Evolutionary conservation across 129 eudicot genomes (phyloP), one percentile per base, ranked within the genome.

Genomic region (Mikania micrantha): DNA sequence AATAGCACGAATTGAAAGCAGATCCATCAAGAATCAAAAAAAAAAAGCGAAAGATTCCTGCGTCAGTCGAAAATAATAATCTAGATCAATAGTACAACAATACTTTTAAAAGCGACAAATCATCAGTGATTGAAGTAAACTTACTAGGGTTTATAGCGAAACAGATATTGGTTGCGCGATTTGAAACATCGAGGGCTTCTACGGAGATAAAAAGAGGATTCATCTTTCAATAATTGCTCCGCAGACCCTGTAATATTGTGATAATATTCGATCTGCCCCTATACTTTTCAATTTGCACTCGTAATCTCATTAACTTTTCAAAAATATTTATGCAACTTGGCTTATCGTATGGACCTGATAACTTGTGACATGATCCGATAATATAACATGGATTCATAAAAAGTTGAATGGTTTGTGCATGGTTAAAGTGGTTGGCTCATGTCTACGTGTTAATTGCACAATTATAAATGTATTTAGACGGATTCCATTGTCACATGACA

Each of bases 101-200:
- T 4, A 25, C 17, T 27, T 53, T 4, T 17, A 45, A 45, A 45
- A 1, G 9, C 10, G 52, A 45, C 7, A 12, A 1, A 12, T 12
- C 0, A 9, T 12, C 2, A 54, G 60, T 22, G 9, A 54, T 25
- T 54, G 36, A 5, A 54, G 60, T 13, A 25, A 54, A 54, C 60
- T 54, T 54, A 54, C 60, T 54, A 54, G 60, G 60, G 60, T 54
- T 54, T 54, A 54, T 54, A 25, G 34, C 60, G 60, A 54, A 54
- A 12, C 32, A 22, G 35, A 24, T 24, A 8, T 0, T 24, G 31
- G 31, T 52, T 52, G 54, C 19, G 3, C 25, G 58, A 50, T 20
- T 7, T 54, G 60, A 24, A 54, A 10, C 35, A 53, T 54, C 35
- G 35, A 54, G 35, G 7, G 60, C 35, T 4, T 25, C 60, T 25